Percentiles rank a stretch among this genome's conserved stretches.
Evolutionary conservation across 805 yeast genomes (phyloP).

Genomic region (Yamadazyma olivae): DNA sequence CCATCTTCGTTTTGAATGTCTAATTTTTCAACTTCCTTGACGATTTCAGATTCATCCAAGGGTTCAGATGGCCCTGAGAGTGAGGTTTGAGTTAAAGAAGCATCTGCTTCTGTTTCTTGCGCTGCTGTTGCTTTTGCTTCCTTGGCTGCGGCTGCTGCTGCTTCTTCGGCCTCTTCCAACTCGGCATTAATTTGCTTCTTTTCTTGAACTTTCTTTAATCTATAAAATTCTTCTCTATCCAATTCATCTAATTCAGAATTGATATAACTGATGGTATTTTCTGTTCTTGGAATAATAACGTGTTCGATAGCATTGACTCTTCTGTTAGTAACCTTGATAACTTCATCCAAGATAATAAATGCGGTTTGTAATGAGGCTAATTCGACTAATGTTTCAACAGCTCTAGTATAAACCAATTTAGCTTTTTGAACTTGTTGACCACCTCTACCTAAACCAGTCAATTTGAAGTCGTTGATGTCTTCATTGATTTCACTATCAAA

Average conservation of each 20-base stretch:
- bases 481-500: slow-evolving; percentile 84
- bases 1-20: slow-evolving; percentile 13
- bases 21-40: slow-evolving; percentile 26
- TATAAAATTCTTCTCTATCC: slow-evolving; percentile 96
- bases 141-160: background rate
- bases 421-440: slow-evolving; percentile 98
- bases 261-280: slow-evolving; percentile 87
- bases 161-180: slow-evolving; percentile 36
- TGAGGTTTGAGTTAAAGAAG: slow-evolving; percentile 16
- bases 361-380: slow-evolving; percentile 96
- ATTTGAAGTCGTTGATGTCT: slow-evolving; percentile 85
- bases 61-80: slow-evolving; percentile 1
- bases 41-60: slow-evolving; percentile 20
- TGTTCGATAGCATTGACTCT: slow-evolving; percentile 99
- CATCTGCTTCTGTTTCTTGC: no score
- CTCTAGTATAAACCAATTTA: slow-evolving; percentile 86
- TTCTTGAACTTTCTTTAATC: slow-evolving; percentile 94
- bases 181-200: slow-evolving; percentile 84
- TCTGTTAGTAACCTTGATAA: slow-evolving; percentile 94
- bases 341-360: slow-evolving; percentile 93
- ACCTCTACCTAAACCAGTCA: slow-evolving; percentile 97
- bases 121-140: slow-evolving; percentile 15
- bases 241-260: slow-evolving; percentile 95
- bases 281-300: slow-evolving; percentile 96
- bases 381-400: slow-evolving; percentile 96